Conservation (phyloP, 306 rosid species). For the Fagus crenata region DNA sequence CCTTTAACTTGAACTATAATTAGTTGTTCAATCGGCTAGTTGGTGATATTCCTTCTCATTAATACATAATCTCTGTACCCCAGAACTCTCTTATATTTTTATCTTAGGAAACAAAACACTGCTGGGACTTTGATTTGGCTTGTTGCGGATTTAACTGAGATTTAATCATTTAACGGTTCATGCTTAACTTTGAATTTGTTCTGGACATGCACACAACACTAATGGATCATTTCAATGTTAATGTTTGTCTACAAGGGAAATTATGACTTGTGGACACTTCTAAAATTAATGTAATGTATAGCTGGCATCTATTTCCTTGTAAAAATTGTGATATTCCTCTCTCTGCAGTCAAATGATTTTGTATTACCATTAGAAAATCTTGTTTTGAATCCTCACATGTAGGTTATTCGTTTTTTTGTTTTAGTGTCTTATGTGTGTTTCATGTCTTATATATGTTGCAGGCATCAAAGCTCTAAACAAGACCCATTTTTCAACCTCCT, state of each 20-base stretch:
- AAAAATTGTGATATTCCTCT: not conserved
- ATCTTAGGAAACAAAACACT: not conserved
- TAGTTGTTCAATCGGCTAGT: not conserved
- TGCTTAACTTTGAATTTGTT: not conserved
- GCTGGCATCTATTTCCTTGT: not conserved
- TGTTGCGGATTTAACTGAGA: not conserved
- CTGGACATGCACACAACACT: not conserved
- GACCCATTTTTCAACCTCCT: slow-evolving; percentile 43
- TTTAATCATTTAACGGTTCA: not conserved
- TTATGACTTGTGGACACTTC: not conserved
- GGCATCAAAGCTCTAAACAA: slow-evolving; percentile 78
- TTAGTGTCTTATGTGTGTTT: slow-evolving; percentile 24
- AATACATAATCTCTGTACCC: not conserved
- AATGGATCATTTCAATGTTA: not conserved
- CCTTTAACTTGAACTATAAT: not conserved
- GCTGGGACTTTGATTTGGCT: not conserved
- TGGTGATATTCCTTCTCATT: not conserved
- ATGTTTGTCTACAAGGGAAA: not conserved
- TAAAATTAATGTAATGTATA: not conserved
- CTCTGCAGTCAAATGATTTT: not conserved
- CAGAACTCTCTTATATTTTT: not conserved
- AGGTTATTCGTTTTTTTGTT: not conserved
- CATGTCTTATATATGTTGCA: slow-evolving; percentile 30
- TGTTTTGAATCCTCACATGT: slow-evolving; percentile 13
- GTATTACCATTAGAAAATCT: not conserved